Conservation (phyloP, 768 basidiomycete species). For the Hydnomerulius pinastri region DNA sequence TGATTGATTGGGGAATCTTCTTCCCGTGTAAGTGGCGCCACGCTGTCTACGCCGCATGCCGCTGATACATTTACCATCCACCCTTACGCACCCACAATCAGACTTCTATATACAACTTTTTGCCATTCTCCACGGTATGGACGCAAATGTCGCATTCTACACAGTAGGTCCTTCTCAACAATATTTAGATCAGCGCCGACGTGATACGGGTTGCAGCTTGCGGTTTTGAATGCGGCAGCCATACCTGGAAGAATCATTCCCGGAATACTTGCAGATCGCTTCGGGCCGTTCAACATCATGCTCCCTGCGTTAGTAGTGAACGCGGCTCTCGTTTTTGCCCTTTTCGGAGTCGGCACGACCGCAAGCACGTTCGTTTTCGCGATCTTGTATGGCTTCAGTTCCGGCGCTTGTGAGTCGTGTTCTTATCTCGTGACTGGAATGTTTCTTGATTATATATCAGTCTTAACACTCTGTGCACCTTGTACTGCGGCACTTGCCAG, state of each 20-base stretch:
- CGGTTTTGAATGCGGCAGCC: slow-evolving; percentile 62
- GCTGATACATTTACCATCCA: background rate
- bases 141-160: background rate
- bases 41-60: background rate
- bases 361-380: background rate
- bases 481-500: background rate
- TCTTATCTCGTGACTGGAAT: background rate
- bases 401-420: background rate
- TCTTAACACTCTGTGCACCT: background rate
- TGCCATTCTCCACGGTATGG: background rate
- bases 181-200: background rate
- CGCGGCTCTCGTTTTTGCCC: background rate
- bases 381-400: slow-evolving; percentile 1
- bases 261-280: slow-evolving; percentile 53
- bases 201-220: slow-evolving; percentile 30
- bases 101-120: slow-evolving; percentile 2
- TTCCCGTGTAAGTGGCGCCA: background rate
- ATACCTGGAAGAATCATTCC: slow-evolving; percentile 59
- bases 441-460: background rate
- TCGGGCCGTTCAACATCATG: slow-evolving; percentile 63
- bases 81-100: background rate
- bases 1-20: background rate
- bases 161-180: background rate
- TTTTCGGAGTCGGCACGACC: background rate
- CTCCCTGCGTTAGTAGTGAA: slow-evolving; percentile 30